A percentile compares a stretch with the other conserved stretches of the same genome.
These are phyloP conservation scores for Papiliotrema flavescens DNA, from an alignment of 1,284 basidiomycete species.

Conservation along the genomic window DNA sequence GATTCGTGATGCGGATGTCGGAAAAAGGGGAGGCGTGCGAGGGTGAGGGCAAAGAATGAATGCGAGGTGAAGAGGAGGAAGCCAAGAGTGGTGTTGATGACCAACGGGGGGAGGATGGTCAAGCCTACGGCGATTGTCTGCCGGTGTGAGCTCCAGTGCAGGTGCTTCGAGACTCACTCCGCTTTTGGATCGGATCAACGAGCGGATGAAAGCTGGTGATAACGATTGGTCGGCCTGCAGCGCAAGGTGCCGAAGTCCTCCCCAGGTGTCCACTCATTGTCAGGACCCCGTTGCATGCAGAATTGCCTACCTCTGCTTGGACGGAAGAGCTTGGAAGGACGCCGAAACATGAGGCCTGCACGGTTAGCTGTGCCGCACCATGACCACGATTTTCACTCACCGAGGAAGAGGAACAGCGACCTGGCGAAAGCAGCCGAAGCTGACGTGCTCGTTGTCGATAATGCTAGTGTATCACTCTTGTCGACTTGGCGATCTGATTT, in stretches of 20 bases:
- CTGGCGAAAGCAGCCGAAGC: slow-evolving; percentile 44
- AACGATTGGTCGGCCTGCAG: slow-evolving; percentile 44
- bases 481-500: slow-evolving; percentile 3
- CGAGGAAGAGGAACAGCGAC: slow-evolving; percentile 42
- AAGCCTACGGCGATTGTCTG: slow-evolving; percentile 27
- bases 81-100: slow-evolving; percentile 46
- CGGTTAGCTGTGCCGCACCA: neutral
- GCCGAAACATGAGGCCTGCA: slow-evolving; percentile 43
- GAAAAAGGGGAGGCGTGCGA: slow-evolving; percentile 42
- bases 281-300: neutral
- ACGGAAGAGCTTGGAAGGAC: slow-evolving; percentile 46
- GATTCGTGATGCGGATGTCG: slow-evolving; percentile 8
- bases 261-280: slow-evolving; percentile 46
- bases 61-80: slow-evolving; percentile 48
- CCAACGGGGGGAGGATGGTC: slow-evolving; percentile 41
- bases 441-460: slow-evolving; percentile 30
- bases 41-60: slow-evolving; percentile 40
- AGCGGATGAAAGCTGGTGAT: slow-evolving; percentile 41
- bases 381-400: slow-evolving; percentile 12
- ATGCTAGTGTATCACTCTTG: slow-evolving; percentile 11
- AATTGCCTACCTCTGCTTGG: slow-evolving; percentile 37
- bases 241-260: slow-evolving; percentile 42
- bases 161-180: slow-evolving; percentile 19
- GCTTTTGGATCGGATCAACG: slow-evolving; percentile 34
- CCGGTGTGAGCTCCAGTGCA: neutral